Base-by-base conservation (phyloP, 495 filamentous ascomycete species). In the Pyrenula massariospora region DNA sequence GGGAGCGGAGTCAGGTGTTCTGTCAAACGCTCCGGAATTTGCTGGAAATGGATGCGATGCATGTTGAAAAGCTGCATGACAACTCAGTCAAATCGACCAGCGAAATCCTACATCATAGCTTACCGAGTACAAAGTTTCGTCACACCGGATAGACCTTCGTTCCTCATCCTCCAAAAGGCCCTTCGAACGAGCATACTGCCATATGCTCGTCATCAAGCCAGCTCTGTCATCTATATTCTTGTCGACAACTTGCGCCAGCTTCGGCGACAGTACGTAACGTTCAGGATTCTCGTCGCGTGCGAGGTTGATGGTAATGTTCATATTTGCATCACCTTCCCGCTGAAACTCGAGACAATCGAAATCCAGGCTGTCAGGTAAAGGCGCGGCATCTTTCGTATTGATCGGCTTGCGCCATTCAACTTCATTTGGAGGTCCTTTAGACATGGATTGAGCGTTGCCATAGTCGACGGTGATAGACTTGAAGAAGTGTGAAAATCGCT, bases 301-400 rank as follows among this genome's bases (percentile, higher is more conserved):
- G 25, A 99, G 78, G 59, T 90, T 94, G 68, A 99, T 85, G 23
- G 84, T 91, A 60, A 94, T 83, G 67, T 95, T 96, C 56, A 89
- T 73, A 58, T 96, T 96, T 63, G 95, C 89, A 64, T 99, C 94
- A 48, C 88, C 84, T 58, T 85, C 86, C 3, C 93, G 80, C 75
- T 94, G 88, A 71, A 97, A 96, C 56, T 91, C 87, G 31, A 99
- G 72, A 55, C 85, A 84, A 71, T 96, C 93, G 63, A 97, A 97
- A 67, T 94, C 89, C 42, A 85, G 81, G 19, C 68, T 73, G 48
- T 69, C 65, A 1, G 77, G 72, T 12, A 71, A 60, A 22, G 68
- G 61, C 3, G 76, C 68, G 25, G 77, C 70, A 47, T 78, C 80
- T 0, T 77, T 68, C 8, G 77, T 75, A 52, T 78, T 64, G 57